A percentile compares a stretch with the other conserved stretches of the same genome.
Conservation (phyloP, 2,329 filamentous ascomycete genomes). For the Penicillium capsulatum region DNA sequence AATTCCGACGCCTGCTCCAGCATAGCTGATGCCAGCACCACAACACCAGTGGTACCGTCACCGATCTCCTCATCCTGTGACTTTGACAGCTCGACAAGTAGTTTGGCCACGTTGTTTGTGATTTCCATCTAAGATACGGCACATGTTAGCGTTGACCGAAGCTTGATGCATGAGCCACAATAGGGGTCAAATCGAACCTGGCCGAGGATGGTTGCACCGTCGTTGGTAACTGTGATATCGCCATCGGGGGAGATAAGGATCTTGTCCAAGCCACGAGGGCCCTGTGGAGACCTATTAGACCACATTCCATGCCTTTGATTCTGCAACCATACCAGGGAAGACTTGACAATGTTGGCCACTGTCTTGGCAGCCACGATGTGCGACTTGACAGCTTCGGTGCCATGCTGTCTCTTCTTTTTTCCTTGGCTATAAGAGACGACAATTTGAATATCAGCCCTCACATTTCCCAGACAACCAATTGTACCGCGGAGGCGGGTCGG, state of each 20-base stretch:
- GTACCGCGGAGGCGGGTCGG: conserved; percentile 3
- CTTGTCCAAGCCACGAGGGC: conserved; percentile 94
- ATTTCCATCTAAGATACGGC: conserved; percentile 78
- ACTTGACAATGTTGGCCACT: conserved; percentile 95
- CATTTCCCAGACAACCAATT: conserved; percentile 5
- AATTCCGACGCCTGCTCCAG: conserved; percentile 95
- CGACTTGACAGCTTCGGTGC: conserved; percentile 95
- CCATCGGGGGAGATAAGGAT: conserved; percentile 98
- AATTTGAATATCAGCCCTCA: conserved; percentile 24
- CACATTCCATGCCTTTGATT: background rate
- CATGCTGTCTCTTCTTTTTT: conserved; percentile 94
- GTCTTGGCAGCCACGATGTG: conserved; percentile 96
- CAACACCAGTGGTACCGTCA: conserved; percentile 95
- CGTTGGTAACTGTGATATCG: conserved; percentile 98
- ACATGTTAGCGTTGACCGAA: conserved; percentile 14
- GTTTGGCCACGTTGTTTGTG: conserved; percentile 94
- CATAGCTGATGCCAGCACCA: conserved; percentile 89
- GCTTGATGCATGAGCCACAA: conserved; percentile 3
- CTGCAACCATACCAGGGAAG: conserved; percentile 63
- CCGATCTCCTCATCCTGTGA: conserved; percentile 99
- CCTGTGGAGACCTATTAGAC: conserved; percentile 43
- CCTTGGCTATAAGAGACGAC: conserved; percentile 63
- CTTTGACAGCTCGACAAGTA: conserved; percentile 94
- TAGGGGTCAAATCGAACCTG: conserved; percentile 47
- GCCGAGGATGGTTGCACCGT: conserved; percentile 93